Conservation (phyloP, 2,329 filamentous ascomycete species). For the Penicillium glabrum region DNA sequence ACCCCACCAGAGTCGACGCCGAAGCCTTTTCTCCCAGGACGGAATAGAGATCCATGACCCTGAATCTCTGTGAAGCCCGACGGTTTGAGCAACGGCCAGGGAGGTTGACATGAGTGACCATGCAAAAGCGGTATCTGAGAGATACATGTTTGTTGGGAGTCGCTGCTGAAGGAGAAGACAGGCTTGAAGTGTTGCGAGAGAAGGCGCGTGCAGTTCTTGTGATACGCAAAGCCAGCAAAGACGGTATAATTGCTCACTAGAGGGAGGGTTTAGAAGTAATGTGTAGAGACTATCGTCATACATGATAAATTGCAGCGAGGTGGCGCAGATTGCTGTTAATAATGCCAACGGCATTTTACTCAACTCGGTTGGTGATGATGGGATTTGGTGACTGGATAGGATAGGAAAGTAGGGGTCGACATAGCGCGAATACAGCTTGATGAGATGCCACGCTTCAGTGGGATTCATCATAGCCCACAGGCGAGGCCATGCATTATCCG, state of each 20-base stretch:
- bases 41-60: not conserved
- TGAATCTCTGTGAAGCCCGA: not conserved
- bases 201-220: not conserved
- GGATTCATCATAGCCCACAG: not conserved
- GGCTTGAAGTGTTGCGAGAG: not conserved
- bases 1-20: slow-evolving; percentile 1
- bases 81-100: not conserved
- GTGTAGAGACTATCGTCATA: not conserved
- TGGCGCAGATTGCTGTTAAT: not conserved
- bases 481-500: not conserved
- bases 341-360: not conserved
- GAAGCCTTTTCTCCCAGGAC: not conserved
- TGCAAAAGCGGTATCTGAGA: not conserved
- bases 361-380: not conserved
- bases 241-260: not conserved
- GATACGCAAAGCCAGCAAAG: not conserved
- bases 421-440: not conserved
- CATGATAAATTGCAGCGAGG: not conserved
- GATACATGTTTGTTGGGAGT: not conserved
- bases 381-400: not conserved
- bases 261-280: not conserved
- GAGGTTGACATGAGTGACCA: not conserved
- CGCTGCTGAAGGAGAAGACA: slow-evolving; percentile 1
- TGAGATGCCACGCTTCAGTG: not conserved
- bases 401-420: not conserved